These are phyloP conservation scores for Epicoccum nigrum DNA, from an alignment of 2,329 filamentous ascomycete genomes.

Conservation along the genomic window DNA sequence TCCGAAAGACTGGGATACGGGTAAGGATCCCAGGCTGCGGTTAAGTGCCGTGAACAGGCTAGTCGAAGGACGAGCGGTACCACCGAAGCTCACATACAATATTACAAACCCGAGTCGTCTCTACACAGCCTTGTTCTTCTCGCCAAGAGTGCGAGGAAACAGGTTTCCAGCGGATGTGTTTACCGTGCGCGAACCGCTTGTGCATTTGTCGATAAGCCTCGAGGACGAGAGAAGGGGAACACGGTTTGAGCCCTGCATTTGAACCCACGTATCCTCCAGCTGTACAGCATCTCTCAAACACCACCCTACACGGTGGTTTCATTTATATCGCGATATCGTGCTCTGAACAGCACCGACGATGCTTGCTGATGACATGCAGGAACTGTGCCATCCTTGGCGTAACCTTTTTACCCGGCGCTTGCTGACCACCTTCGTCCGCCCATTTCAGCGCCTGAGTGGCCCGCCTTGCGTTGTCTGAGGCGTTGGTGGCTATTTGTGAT, in stretches of 20 bases:
- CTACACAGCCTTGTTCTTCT: too few relatives aligned
- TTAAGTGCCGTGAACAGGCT: too few relatives aligned
- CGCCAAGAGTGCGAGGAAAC: not conserved
- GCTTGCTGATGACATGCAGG: constrained; percentile 10
- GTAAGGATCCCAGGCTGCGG: too few relatives aligned
- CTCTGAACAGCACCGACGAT: not conserved
- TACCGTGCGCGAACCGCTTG: too few relatives aligned
- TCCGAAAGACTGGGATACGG: too few relatives aligned
- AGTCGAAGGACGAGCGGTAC: too few relatives aligned
- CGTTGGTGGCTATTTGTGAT: constrained; percentile 7
- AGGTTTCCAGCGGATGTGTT: not conserved
- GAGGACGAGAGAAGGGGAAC: not conserved
- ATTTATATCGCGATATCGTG: not conserved
- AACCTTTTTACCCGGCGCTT: constrained; percentile 3
- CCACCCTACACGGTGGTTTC: not conserved
- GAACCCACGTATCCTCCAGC: not conserved
- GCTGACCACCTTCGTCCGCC: constrained; percentile 14
- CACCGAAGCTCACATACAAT: too few relatives aligned
- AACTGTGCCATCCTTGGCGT: constrained; percentile 8
- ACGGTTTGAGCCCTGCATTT: not conserved
- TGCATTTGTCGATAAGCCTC: not conserved
- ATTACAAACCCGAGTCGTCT: too few relatives aligned
- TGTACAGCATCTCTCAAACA: not conserved
- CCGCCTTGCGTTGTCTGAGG: not conserved
- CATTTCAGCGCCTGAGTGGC: not conserved